Evolutionary conservation across 2,329 filamentous ascomycete genomes (phyloP).

Genomic region (Fusarium sterilihyphosum): DNA sequence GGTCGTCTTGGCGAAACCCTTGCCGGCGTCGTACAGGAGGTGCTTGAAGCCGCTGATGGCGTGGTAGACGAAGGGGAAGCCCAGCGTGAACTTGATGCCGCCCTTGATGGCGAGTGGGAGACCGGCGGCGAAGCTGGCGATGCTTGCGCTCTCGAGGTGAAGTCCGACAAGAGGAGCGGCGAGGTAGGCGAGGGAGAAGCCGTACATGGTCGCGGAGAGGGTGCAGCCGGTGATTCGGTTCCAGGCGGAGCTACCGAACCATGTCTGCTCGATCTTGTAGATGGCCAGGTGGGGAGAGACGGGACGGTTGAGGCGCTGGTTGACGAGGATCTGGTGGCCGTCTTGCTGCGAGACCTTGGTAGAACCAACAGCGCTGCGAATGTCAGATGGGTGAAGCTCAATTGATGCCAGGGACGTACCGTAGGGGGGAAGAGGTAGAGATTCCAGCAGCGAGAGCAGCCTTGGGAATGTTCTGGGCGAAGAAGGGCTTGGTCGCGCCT

Average conservation of each 20-base stretch:
- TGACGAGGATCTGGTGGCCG: slow-evolving; percentile 73
- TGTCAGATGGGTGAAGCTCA: neutral
- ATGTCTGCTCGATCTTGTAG: slow-evolving; percentile 89
- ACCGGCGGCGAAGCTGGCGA: slow-evolving; percentile 69
- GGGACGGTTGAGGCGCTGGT: slow-evolving; percentile 84
- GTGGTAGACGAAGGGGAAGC: slow-evolving; percentile 71
- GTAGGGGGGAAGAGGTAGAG: slow-evolving; percentile 54
- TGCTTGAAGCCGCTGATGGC: slow-evolving; percentile 65
- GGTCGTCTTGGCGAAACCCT: slow-evolving; percentile 60
- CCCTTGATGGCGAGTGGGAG: slow-evolving; percentile 70
- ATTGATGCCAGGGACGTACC: slow-evolving; percentile 50
- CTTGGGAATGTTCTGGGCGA: slow-evolving; percentile 59
- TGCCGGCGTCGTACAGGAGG: slow-evolving; percentile 61
- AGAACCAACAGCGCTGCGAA: slow-evolving; percentile 53
- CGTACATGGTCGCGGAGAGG: slow-evolving; percentile 79
- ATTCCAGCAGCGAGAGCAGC: slow-evolving; percentile 55
- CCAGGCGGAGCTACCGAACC: slow-evolving; percentile 75
- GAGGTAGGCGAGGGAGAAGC: slow-evolving; percentile 84
- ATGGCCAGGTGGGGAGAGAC: slow-evolving; percentile 86
- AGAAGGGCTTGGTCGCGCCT: slow-evolving; percentile 58
- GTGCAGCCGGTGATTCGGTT: slow-evolving; percentile 85
- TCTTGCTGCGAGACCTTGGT: slow-evolving; percentile 65
- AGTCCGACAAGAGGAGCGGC: slow-evolving; percentile 76
- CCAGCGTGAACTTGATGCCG: slow-evolving; percentile 63
- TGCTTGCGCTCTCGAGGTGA: slow-evolving; percentile 67